Percentiles rank a stretch among this genome's conserved stretches.
These are phyloP conservation scores for Obelidium mucronatum DNA, from an alignment of 192 early-diverging fungal genomes.

Conservation along the genomic window DNA sequence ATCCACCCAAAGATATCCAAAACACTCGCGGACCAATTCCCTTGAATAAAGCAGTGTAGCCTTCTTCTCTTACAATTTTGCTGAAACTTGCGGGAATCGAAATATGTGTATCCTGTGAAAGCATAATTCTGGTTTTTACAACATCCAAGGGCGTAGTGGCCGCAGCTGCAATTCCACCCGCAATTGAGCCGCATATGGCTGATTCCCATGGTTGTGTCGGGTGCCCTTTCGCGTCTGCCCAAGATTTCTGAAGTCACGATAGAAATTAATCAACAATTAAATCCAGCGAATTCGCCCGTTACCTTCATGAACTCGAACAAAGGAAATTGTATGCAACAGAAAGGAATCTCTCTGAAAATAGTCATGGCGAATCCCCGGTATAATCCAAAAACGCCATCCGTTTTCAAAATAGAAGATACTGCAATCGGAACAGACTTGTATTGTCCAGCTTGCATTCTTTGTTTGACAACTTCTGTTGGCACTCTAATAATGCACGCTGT, in stretches of 20 bases:
- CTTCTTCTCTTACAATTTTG: conserved; percentile 81
- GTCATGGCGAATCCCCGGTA: conserved; percentile 93
- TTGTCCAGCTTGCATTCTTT: conserved; percentile 88
- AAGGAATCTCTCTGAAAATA: conserved; percentile 96
- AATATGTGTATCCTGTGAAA: conserved; percentile 80
- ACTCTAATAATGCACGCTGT: conserved; percentile 90
- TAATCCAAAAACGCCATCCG: conserved; percentile 84
- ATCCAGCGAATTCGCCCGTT: conserved; percentile 40
- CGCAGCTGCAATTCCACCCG: conserved; percentile 90
- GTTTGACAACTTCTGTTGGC: conserved; percentile 96
- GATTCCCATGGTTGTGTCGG: conserved; percentile 79
- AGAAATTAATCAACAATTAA: neutral
- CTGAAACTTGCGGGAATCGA: conserved; percentile 75
- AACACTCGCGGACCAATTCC: conserved; percentile 92
- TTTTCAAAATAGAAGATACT: conserved; percentile 64
- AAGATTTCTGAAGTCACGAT: conserved; percentile 31
- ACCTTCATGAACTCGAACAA: conserved; percentile 91
- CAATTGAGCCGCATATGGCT: conserved; percentile 83
- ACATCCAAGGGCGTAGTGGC: conserved; percentile 96
- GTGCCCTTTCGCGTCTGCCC: conserved; percentile 47
- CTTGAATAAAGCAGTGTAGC: conserved; percentile 76
- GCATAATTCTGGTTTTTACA: conserved; percentile 95
- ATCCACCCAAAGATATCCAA: conserved; percentile 96
- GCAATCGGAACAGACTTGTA: conserved; percentile 54
- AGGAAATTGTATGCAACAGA: conserved; percentile 96